phyloP scores from a whole-genome alignment of 192 early-diverging fungal genomes.

The Backusella mclennaniae region DNA sequence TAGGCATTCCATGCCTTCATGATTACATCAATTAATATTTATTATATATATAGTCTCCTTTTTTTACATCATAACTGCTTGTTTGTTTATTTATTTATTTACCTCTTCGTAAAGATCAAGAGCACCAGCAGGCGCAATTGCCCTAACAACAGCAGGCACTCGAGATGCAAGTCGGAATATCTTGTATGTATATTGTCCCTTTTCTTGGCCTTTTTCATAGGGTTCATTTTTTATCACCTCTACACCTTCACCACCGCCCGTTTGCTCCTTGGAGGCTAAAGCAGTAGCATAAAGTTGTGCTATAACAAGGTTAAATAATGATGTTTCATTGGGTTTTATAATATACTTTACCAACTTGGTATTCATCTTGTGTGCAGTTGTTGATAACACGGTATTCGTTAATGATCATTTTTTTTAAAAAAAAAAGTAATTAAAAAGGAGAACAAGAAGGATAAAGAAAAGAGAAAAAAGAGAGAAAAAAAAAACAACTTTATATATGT shows the following conservation, averaged over 20 bases:
- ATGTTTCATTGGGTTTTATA: neutral
- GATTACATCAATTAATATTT: neutral
- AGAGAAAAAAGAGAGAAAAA: neutral
- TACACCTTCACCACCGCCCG: conserved; percentile 78
- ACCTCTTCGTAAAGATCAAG: conserved; percentile 70
- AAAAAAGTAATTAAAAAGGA: neutral
- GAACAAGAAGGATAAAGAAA: neutral
- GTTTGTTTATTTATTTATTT: neutral
- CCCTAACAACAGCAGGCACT: conserved; percentile 59
- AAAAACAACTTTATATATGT: neutral
- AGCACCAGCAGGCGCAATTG: conserved; percentile 59
- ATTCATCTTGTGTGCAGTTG: conserved; percentile 73
- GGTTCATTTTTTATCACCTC: conserved; percentile 77
- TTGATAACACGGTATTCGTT: conserved; percentile 75
- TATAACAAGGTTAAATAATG: neutral
- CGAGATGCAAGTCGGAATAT: conserved; percentile 55
- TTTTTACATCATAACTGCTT: neutral
- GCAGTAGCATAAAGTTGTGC: conserved; percentile 80
- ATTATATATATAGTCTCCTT: neutral
- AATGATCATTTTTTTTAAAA: conserved; percentile 47
- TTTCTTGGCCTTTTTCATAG: conserved; percentile 64
- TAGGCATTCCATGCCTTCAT: conserved; percentile 75
- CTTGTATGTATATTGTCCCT: conserved; percentile 83
- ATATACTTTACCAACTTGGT: conserved; percentile 46
- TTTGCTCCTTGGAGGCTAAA: conserved; percentile 74